A percentile compares a stretch with the other conserved stretches of the same genome.
Evolutionary conservation across 495 filamentous ascomycete species (phyloP).

Genomic region (Aspergillus biplanus): DNA sequence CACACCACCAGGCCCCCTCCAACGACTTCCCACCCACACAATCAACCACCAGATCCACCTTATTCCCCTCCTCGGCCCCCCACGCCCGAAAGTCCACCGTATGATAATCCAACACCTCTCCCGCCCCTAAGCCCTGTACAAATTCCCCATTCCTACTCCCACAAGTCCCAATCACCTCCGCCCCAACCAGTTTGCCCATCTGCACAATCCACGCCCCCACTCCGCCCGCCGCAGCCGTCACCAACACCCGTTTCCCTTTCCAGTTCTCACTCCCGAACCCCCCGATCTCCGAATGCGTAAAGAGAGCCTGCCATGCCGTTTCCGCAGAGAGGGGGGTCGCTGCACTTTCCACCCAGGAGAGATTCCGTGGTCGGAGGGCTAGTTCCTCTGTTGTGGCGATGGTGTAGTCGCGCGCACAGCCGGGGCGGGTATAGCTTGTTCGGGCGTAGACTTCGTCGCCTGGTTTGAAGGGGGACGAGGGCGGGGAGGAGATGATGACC

Average conservation of each 20-base stretch:
- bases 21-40: slow-evolving; percentile 48
- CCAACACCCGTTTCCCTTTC: slow-evolving; percentile 43
- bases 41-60: slow-evolving; percentile 56
- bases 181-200: slow-evolving; percentile 49
- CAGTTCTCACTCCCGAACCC: slow-evolving; percentile 15
- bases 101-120: slow-evolving; percentile 50
- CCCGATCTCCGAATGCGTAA: slow-evolving; percentile 41
- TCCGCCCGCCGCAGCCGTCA: slow-evolving; percentile 53
- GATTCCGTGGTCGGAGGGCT: slow-evolving; percentile 36
- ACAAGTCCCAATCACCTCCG: slow-evolving; percentile 42
- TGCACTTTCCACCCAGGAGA: slow-evolving; percentile 50
- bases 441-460: slow-evolving; percentile 54
- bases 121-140: slow-evolving; percentile 49
- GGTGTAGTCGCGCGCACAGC: slow-evolving; percentile 45
- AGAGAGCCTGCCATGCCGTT: slow-evolving; percentile 57
- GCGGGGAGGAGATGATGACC: slow-evolving; percentile 43
- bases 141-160: slow-evolving; percentile 44
- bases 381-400: slow-evolving; percentile 50
- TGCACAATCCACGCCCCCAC: slow-evolving; percentile 61
- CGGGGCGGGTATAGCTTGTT: slow-evolving; percentile 40
- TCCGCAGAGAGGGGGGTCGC: slow-evolving; percentile 49
- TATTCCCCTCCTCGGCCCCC: slow-evolving; percentile 28
- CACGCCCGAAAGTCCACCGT: slow-evolving; percentile 37
- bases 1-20: slow-evolving; percentile 46
- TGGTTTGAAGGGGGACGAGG: slow-evolving; percentile 44